A percentile compares a stretch with the other conserved stretches of the same genome.
Evolutionary conservation across 306 rosid genomes (phyloP).

Genomic region (Cicer judaicum): DNA sequence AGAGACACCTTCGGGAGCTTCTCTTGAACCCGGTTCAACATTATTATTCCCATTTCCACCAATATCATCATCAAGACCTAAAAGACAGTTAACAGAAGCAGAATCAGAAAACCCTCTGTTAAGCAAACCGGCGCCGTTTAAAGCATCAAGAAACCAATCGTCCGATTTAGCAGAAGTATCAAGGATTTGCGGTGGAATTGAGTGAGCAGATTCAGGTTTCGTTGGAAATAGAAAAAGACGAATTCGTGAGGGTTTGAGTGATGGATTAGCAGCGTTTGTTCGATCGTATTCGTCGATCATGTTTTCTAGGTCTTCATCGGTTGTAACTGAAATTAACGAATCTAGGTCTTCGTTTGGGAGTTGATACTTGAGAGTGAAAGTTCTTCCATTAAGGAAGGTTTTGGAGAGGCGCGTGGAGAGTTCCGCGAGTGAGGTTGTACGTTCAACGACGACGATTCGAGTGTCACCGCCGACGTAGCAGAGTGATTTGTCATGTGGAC

Average conservation of each 20-base stretch:
- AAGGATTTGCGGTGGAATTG: slow-evolving; percentile 71
- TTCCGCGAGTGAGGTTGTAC: slow-evolving; percentile 69
- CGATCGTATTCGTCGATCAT: slow-evolving; percentile 99
- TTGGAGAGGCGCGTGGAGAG: slow-evolving; percentile 76
- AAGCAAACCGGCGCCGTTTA: slow-evolving; percentile 68
- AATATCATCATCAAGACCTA: slow-evolving; percentile 77
- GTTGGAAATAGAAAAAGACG: slow-evolving; percentile 74
- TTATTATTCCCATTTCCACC: slow-evolving; percentile 40
- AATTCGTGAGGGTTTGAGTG: slow-evolving; percentile 76
- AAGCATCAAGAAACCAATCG: slow-evolving; percentile 83
- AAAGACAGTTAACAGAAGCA: slow-evolving; percentile 77
- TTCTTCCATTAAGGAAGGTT: slow-evolving; percentile 64
- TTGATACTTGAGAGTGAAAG: slow-evolving; percentile 85
- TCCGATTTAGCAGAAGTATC: slow-evolving; percentile 73
- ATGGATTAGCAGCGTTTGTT: slow-evolving; percentile 52
- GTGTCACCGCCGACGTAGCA: slow-evolving; percentile 97
- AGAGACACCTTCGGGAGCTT: slow-evolving; percentile 47
- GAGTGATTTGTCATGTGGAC: slow-evolving; percentile 93
- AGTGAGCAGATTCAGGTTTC: slow-evolving; percentile 81
- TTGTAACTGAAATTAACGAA: slow-evolving; percentile 83
- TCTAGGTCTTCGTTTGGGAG: slow-evolving; percentile 95
- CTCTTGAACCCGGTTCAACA: slow-evolving; percentile 59
- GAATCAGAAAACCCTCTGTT: slow-evolving; percentile 82
- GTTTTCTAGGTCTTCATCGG: slow-evolving; percentile 93
- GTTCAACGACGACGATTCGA: slow-evolving; percentile 80